Evolutionary conservation across 306 rosid species (phyloP), one percentile per base, ranked within the genome.

Genomic region (Cicer chorassanicum): DNA sequence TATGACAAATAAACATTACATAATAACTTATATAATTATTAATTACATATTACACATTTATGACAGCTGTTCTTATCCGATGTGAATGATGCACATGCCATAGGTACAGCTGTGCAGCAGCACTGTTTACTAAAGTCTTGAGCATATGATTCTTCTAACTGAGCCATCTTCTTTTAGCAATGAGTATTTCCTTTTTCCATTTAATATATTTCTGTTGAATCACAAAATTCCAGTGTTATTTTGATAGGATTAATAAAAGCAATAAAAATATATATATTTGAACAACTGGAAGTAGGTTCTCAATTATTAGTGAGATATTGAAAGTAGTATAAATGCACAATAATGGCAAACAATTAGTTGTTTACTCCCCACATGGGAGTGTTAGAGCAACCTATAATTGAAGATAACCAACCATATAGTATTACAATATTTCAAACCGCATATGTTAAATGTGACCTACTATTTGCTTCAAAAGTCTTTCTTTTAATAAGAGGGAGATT

Each of bases 21-120:
- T 43, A 72, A 5, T 48, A 49, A 57, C 65, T 16, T 39, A 6
- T 19, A 36, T 21, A 43, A 55, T 45, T 36, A 81, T 39, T 43
- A 43, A 19, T 14, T 69, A 18, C 74, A 61, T 60, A 46, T 24
- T 63, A 29, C 36, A 29, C 36, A 46, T 24, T 75, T 18, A 68
- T 34, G 39, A 46, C 39, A 73, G 62, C 61, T 39, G 72, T 63
- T 73, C 41, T 53, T 18, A 15, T 59, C 42, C 63, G 54, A 34
- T 41, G 44, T 29, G 78, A 73, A 55, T 73, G 44, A 16, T 80
- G 44, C 69, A 81, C 64, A 74, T 40, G 24, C 49, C 57, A 9
- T 19, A 49, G 63, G 39, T 16, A 45, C 49, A 66, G 11, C 13
- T 68, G 21, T 45, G 29, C 44, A 39, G 56, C 49, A 38, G 34